Conservation (phyloP, 768 basidiomycete genomes). For the Boletus tylopilopsis region DNA sequence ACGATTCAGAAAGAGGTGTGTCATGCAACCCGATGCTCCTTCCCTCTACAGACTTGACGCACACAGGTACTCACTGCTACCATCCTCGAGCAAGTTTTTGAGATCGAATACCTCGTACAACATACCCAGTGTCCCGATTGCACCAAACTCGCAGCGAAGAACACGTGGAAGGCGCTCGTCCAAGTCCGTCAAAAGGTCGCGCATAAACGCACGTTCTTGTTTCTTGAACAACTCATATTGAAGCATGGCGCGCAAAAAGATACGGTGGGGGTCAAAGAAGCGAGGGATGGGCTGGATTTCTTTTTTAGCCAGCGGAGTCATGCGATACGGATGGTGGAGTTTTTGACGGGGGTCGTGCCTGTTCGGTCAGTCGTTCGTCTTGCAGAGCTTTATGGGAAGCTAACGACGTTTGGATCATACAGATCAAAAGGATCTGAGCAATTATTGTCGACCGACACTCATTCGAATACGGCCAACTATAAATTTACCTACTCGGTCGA, state of each 20-base stretch:
- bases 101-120: constrained; percentile 93
- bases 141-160: constrained; percentile 91
- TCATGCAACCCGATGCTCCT: not conserved
- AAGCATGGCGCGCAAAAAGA: constrained; percentile 97
- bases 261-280: constrained; percentile 90
- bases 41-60: not conserved
- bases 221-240: constrained; percentile 93
- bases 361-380: constrained; percentile 55
- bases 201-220: constrained; percentile 97
- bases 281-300: constrained; percentile 93
- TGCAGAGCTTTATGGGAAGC: not conserved
- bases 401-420: not conserved
- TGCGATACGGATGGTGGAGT: constrained; percentile 96
- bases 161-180: constrained; percentile 97
- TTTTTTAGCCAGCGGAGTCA: constrained; percentile 90
- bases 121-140: constrained; percentile 96
- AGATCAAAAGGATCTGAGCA: constrained; percentile 95
- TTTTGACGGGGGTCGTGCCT: constrained; percentile 83
- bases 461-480: constrained; percentile 90
- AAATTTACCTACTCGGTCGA: constrained; percentile 98
- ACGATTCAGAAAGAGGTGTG: constrained; percentile 97
- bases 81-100: constrained; percentile 95
- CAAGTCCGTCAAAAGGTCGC: constrained; percentile 99
- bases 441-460: constrained; percentile 87
- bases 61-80: constrained; percentile 87